These are phyloP conservation scores for Cichorium intybus DNA, from an alignment of 140 eudicot genomes.

Conservation along the genomic window DNA sequence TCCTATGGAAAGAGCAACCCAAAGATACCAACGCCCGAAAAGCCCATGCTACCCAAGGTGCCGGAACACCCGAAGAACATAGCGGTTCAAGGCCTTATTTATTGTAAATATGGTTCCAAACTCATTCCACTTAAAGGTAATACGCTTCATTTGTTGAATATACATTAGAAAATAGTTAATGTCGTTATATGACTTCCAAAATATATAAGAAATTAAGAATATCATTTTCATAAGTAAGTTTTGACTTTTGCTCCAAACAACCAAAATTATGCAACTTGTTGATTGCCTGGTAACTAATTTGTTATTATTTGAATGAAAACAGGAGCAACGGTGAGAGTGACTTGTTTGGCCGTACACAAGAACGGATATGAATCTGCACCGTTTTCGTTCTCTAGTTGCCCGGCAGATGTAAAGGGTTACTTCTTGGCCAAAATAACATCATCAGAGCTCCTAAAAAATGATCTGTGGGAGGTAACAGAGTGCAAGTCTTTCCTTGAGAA, in stretches of 20 bases:
- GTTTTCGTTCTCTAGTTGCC: conserved; percentile 48
- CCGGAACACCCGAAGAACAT: conserved; percentile 31
- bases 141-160: background rate
- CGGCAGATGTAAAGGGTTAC: conserved; percentile 56
- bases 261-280: too few relatives aligned
- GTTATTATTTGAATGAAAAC: background rate
- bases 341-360: conserved; percentile 51
- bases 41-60: conserved; percentile 14
- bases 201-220: too few relatives aligned
- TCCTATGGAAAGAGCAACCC: conserved; percentile 9
- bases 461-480: conserved; percentile 38
- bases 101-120: conserved; percentile 46
- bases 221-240: too few relatives aligned
- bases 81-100: conserved; percentile 54
- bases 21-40: conserved; percentile 2
- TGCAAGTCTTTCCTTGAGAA: conserved; percentile 62
- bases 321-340: conserved; percentile 50
- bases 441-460: conserved; percentile 24
- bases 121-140: conserved; percentile 51
- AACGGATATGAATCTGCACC: conserved; percentile 59
- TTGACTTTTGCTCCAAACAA: too few relatives aligned
- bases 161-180: too few relatives aligned
- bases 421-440: conserved; percentile 42
- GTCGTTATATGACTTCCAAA: too few relatives aligned
- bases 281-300: background rate